A percentile compares a stretch with the other conserved stretches of the same genome.
Conservation (phyloP, 1,139 yeast species). For the Suhomyces maxii region DNA sequence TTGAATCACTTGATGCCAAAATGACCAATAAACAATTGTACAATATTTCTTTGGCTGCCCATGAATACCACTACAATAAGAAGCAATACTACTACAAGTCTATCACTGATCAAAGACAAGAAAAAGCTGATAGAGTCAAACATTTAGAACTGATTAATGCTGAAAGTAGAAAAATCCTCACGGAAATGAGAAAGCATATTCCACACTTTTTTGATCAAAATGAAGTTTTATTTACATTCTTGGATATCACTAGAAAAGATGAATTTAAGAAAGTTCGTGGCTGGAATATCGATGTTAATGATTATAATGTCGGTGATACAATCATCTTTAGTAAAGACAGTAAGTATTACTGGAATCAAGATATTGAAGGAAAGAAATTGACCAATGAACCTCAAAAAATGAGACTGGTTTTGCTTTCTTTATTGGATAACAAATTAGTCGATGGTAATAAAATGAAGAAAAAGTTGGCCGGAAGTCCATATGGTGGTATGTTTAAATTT, state of each 20-base stretch:
- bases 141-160: conserved; percentile 39
- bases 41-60: conserved; percentile 50
- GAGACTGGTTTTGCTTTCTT: conserved; percentile 30
- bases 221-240: conserved; percentile 49
- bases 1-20: conserved; percentile 45
- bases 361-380: conserved; percentile 28
- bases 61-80: conserved; percentile 51
- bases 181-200: conserved; percentile 51
- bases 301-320: conserved; percentile 46
- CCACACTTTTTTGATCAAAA: conserved; percentile 45
- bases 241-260: conserved; percentile 48
- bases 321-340: conserved; percentile 35
- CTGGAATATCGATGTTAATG: conserved; percentile 39
- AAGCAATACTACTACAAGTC: conserved; percentile 45
- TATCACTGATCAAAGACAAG: conserved; percentile 37
- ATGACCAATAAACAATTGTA: conserved; percentile 39
- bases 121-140: conserved; percentile 44
- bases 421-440: conserved; percentile 32
- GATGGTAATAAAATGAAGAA: conserved; percentile 12
- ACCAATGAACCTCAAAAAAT: conserved; percentile 30
- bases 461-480: conserved; percentile 48
- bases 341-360: conserved; percentile 33
- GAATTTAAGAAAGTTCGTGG: conserved; percentile 36
- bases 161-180: conserved; percentile 39
- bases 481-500: conserved; percentile 33